Conservation (phyloP, 2,329 filamentous ascomycete genomes). For the Neofusicoccum umdonicola region DNA sequence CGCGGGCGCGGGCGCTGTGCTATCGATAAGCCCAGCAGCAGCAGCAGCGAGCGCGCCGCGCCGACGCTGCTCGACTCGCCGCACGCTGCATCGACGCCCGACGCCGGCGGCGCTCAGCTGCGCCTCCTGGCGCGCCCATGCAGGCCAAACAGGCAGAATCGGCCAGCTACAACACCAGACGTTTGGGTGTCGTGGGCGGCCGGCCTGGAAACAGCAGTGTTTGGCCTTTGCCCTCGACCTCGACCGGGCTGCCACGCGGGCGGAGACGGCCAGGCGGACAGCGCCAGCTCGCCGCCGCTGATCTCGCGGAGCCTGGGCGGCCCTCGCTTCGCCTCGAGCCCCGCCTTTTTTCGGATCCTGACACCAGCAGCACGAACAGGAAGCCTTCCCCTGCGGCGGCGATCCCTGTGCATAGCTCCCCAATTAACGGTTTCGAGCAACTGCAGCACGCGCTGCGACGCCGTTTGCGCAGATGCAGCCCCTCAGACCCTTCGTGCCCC, state of each 20-base stretch:
- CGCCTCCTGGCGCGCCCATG: too few relatives aligned
- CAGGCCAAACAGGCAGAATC: conserved; percentile 1
- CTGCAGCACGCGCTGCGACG: neutral
- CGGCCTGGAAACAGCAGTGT: conserved; percentile 1
- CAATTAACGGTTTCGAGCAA: neutral
- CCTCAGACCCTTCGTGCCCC: too few relatives aligned
- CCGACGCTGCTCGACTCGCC: neutral
- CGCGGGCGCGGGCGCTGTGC: neutral
- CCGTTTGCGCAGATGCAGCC: neutral
- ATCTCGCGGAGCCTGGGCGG: conserved; percentile 3
- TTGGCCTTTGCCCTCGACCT: neutral
- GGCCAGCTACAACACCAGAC: conserved; percentile 1
- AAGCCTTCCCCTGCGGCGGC: neutral
- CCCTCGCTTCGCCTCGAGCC: conserved; percentile 11
- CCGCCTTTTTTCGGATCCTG: conserved; percentile 14
- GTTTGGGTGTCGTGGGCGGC: neutral
- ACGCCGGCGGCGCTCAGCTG: neutral
- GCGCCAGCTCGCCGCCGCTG: neutral
- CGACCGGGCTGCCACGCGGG: conserved; percentile 9
- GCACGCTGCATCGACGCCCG: neutral
- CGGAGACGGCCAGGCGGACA: neutral
- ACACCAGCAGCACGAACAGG: conserved; percentile 3
- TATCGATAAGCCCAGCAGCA: neutral
- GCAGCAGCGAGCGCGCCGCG: neutral
- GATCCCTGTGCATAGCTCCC: neutral